Conservation (phyloP, 805 yeast genomes). For the Barnettozyma salicaria region DNA sequence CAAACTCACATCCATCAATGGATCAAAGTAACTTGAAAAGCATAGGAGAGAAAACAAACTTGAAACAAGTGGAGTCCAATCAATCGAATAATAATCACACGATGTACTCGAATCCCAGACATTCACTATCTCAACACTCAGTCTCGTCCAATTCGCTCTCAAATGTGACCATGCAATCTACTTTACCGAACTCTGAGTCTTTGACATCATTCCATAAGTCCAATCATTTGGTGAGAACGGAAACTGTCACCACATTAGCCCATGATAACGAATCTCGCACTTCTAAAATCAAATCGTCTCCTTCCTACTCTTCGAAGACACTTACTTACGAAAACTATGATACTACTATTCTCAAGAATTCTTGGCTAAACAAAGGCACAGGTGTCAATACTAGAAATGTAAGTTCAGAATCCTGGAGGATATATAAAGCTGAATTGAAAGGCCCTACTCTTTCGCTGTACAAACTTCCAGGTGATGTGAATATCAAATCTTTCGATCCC, state of each 20-base stretch:
- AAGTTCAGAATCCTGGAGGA: conserved; percentile 29
- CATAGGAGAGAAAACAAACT: conserved; percentile 2
- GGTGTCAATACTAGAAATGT: conserved; percentile 24
- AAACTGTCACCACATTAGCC: conserved; percentile 7
- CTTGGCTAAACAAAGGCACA: conserved; percentile 54
- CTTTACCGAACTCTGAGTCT: conserved; percentile 8
- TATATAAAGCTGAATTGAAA: conserved; percentile 60
- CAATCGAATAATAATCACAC: conserved; percentile 2
- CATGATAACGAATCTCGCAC: conserved; percentile 4
- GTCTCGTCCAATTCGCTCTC: neutral
- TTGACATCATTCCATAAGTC: conserved; percentile 1
- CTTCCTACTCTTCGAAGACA: conserved; percentile 16
- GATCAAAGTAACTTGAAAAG: conserved; percentile 1
- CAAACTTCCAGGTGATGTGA: conserved; percentile 47
- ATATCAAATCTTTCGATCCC: conserved; percentile 37
- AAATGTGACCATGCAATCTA: neutral
- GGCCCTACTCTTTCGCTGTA: conserved; percentile 63
- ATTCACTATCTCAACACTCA: conserved; percentile 3
- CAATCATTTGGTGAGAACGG: conserved; percentile 4
- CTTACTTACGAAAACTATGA: conserved; percentile 33
- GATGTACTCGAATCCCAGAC: neutral
- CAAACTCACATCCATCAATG: conserved; percentile 3
- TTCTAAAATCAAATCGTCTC: conserved; percentile 4
- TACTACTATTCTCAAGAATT: conserved; percentile 38
- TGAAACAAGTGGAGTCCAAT: conserved; percentile 1